Evolutionary conservation across 306 rosid species (phyloP).

Genomic region (Fagus sylvatica): DNA sequence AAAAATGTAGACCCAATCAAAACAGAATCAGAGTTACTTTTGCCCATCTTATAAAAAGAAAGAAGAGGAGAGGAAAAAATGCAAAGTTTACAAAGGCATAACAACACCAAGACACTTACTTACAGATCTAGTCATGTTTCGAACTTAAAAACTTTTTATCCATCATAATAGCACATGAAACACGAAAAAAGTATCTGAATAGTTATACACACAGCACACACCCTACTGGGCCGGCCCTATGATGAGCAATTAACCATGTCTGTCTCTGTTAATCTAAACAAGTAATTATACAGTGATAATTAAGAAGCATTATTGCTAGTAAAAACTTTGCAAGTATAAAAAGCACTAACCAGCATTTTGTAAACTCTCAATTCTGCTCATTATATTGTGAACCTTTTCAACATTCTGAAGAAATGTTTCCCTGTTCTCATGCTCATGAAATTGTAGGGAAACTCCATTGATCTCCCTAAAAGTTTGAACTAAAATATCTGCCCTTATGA

Average conservation of each 20-base stretch:
- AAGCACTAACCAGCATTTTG: constrained; percentile 55
- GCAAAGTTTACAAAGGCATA: background rate
- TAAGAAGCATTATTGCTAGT: background rate
- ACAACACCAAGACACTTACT: background rate
- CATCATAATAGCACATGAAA: too few species aligned
- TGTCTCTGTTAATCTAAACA: background rate
- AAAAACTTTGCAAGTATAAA: background rate
- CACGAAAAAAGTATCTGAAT: too few species aligned
- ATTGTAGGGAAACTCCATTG: constrained; percentile 56
- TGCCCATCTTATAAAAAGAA: background rate
- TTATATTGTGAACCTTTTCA: constrained; percentile 57
- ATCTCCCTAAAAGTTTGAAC: constrained; percentile 85
- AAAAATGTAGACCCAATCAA: background rate
- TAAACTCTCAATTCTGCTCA: constrained; percentile 57
- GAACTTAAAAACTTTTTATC: background rate
- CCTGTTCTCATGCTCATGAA: constrained; percentile 52
- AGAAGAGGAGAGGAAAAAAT: background rate
- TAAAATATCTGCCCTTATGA: constrained; percentile 82
- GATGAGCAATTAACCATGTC: background rate
- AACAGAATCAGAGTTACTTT: background rate
- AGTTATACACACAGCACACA: background rate
- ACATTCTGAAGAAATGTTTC: constrained; percentile 77
- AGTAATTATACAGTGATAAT: background rate
- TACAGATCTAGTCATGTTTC: background rate
- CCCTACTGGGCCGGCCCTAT: background rate